Percentiles rank a stretch among this genome's conserved stretches.
phyloP scores from a whole-genome alignment of 2,329 filamentous ascomycete genomes.

The Cladophialophora carrionii region DNA sequence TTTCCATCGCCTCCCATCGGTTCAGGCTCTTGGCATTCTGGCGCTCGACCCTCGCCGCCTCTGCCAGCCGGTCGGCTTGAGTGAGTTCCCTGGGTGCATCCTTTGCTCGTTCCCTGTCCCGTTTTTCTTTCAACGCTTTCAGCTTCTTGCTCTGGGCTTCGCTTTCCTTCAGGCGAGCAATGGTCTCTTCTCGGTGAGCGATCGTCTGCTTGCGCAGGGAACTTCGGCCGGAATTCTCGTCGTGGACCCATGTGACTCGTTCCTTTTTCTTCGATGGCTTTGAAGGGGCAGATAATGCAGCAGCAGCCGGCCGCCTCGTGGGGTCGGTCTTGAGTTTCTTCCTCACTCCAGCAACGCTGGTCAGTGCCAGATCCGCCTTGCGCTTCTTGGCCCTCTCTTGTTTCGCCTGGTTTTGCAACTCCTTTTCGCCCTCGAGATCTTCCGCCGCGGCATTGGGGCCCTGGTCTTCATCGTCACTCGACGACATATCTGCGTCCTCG shows the following conservation, averaged over 20 bases:
- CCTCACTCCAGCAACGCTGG: conserved; percentile 58
- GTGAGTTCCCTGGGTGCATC: conserved; percentile 80
- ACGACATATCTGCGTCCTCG: conserved; percentile 84
- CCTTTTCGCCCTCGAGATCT: conserved; percentile 83
- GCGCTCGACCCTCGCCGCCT: conserved; percentile 81
- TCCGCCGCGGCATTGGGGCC: conserved; percentile 61
- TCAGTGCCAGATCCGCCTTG: conserved; percentile 75
- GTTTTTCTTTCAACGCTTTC: conserved; percentile 63
- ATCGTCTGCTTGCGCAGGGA: conserved; percentile 67
- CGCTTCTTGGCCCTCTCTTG: conserved; percentile 76
- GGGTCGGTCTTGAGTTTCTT: conserved; percentile 75
- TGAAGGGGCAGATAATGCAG: conserved; percentile 41
- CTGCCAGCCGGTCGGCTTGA: conserved; percentile 79
- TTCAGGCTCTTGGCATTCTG: conserved; percentile 88
- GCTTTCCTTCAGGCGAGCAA: conserved; percentile 54
- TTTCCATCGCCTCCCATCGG: conserved; percentile 91
- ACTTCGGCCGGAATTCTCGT: conserved; percentile 63
- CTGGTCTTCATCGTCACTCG: conserved; percentile 78
- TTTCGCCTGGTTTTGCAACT: conserved; percentile 76
- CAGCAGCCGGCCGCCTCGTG: conserved; percentile 37
- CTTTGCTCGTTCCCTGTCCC: conserved; percentile 67
- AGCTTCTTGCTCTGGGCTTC: conserved; percentile 53
- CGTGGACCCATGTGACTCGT: conserved; percentile 70
- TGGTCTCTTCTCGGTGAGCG: conserved; percentile 64
- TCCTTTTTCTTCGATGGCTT: conserved; percentile 70